Conservation (phyloP, 352 stramenopile genomes). For the Blastocystis sp. region DNA sequence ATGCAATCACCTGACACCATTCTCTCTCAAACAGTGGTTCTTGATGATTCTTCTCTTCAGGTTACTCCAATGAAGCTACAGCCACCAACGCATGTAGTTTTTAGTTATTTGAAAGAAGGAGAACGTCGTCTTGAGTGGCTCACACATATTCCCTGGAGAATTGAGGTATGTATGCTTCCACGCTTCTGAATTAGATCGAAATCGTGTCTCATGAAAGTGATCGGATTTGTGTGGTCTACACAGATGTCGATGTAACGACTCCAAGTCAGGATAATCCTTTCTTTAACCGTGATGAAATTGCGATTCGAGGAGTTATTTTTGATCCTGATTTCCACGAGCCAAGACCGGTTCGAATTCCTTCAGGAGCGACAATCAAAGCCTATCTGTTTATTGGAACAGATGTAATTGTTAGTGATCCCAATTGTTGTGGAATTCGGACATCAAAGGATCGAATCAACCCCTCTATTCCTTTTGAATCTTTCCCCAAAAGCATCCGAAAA, state of each 20-base stretch:
- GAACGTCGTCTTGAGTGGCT: background rate
- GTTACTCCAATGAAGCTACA: constrained; percentile 11
- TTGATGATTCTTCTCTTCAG: background rate
- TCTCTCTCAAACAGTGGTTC: background rate
- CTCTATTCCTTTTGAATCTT: background rate
- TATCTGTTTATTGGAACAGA: constrained; percentile 23
- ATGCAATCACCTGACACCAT: background rate
- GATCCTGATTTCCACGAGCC: background rate
- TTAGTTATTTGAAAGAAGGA: constrained; percentile 2
- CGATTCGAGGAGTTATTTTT: background rate
- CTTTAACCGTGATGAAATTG: constrained; percentile 25
- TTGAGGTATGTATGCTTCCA: background rate
- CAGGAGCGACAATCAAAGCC: background rate
- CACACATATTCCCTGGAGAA: constrained; percentile 31
- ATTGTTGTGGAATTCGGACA: background rate
- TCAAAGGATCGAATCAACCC: background rate
- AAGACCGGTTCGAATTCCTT: background rate
- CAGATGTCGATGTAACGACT: background rate
- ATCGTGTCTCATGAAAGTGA: background rate
- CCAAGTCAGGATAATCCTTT: background rate
- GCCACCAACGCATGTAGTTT: constrained; percentile 17
- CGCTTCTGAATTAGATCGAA: background rate
- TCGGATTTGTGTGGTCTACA: background rate
- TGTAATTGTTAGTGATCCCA: background rate
- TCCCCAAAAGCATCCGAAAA: background rate